Conservation (phyloP, 371 early-diverging fungal genomes). For the Rhizopus arrhizus region DNA sequence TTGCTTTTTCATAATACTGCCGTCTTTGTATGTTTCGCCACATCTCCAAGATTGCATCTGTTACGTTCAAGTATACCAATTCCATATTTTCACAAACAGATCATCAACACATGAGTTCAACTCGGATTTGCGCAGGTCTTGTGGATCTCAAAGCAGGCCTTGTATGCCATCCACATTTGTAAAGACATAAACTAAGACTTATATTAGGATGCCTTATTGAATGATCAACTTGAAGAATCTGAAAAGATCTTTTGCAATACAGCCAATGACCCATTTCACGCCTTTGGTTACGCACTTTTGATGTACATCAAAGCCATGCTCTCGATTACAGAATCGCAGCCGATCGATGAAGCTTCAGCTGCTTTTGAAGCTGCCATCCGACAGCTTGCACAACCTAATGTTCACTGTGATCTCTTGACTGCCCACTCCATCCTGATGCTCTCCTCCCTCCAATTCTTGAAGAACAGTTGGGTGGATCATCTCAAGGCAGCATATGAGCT, state of each 20-base stretch:
- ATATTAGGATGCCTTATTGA: constrained; percentile 31
- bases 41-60: constrained; percentile 21
- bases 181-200: too few relatives aligned
- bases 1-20: too few relatives aligned
- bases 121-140: constrained; percentile 12
- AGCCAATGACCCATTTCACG: constrained; percentile 25
- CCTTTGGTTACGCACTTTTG: constrained; percentile 34
- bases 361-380: constrained; percentile 1
- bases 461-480: constrained; percentile 34
- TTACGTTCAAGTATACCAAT: constrained; percentile 22
- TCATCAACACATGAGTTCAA: not conserved
- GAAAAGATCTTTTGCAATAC: constrained; percentile 31
- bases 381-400: not conserved
- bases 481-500: constrained; percentile 39
- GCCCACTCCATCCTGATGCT: constrained; percentile 36
- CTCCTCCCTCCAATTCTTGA: constrained; percentile 36
- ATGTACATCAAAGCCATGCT: constrained; percentile 35
- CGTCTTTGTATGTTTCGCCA: constrained; percentile 27
- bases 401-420: constrained; percentile 28
- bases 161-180: constrained; percentile 1
- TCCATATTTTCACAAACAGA: constrained; percentile 9
- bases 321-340: constrained; percentile 9
- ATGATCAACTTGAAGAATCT: constrained; percentile 29
- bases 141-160: constrained; percentile 21
- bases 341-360: constrained; percentile 13